Evolutionary conservation across 1,284 basidiomycete species (phyloP), one percentile per base, ranked within the genome.

Genomic region (Amylostereum chailletii): DNA sequence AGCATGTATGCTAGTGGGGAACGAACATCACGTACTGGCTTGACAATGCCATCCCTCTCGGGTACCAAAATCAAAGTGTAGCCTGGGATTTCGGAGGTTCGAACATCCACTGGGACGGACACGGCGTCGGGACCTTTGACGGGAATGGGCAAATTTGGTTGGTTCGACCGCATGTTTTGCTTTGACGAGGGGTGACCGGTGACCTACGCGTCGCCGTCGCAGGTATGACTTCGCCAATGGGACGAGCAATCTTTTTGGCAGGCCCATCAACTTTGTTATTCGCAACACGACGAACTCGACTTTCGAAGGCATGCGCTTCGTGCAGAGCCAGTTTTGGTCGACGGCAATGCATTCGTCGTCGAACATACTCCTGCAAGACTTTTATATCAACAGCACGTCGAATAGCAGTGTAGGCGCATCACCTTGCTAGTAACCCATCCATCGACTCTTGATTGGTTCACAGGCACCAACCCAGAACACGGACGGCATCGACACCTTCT

Each of bases 241-340:
- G n/a, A 58, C 59, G 4, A 62, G 58, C 34, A 67, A 66, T 52
- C 55, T 62, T 29, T 55, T 64, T 1, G 65, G 66, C 11, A 58
- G 65, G 6, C 65, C 64, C 11, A 63, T 64, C 44, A 60, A 51
- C 27, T 48, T 67, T 30, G 60, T 62, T 34, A 61, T 65, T 37
- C 57, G 58, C 34, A 60, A 64, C 37, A 60, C 62, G 8, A 63
- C 59, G 8, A 55, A 65, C 32, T 64, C 63, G 9, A 50, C 57
- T 7, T 65, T 65, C 45, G 53, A 53, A 8, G 63, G 61, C 4
- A 48, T 68, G 29, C 60, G 63, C 34, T 65, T 67, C 40, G 60
- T 65, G 37, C 65, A 67, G 51, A 65, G 61, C 26, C 64, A 68
- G 51, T 66, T 65, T 51, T 68, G 66, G 66, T 65, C 66, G 1